Evolutionary conservation across 1,139 yeast genomes (phyloP).

Genomic region (Arxiozyma heterogenica): DNA sequence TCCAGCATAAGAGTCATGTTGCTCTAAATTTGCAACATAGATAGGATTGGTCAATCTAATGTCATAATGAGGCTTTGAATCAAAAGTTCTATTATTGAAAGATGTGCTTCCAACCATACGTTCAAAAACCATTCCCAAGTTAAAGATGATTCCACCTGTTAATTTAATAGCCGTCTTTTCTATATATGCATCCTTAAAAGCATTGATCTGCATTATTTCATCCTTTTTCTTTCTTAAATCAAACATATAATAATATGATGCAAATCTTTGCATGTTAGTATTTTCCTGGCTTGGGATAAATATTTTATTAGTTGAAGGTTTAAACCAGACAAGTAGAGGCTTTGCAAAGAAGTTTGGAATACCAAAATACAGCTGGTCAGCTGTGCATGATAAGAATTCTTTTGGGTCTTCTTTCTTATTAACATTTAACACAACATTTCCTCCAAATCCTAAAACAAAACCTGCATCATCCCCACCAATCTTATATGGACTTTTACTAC

Average conservation of each 20-base stretch:
- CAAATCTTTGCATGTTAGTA: conserved; percentile 37
- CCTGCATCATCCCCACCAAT: conserved; percentile 68
- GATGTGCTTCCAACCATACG: conserved; percentile 30
- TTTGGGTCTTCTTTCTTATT: conserved; percentile 56
- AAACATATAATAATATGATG: conserved; percentile 44
- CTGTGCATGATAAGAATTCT: conserved; percentile 52
- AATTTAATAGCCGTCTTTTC: conserved; percentile 50
- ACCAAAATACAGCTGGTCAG: conserved; percentile 62
- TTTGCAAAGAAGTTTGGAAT: conserved; percentile 58
- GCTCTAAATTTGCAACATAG: conserved; percentile 37
- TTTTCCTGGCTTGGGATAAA: conserved; percentile 37
- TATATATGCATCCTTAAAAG: conserved; percentile 25
- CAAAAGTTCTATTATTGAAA: conserved; percentile 38
- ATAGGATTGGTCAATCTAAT: conserved; percentile 57
- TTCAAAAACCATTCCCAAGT: conserved; percentile 52
- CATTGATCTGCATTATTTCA: conserved; percentile 13
- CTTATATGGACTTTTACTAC: conserved; percentile 69
- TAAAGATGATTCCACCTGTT: conserved; percentile 52
- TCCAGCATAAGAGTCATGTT: conserved; percentile 68
- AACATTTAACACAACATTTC: conserved; percentile 49
- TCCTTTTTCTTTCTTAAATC: conserved; percentile 26
- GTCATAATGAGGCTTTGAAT: conserved; percentile 63
- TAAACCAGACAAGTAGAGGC: conserved; percentile 54
- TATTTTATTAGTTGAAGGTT: conserved; percentile 38
- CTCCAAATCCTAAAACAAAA: conserved; percentile 68